Evolutionary conservation across 225 moss, liverwort and hornwort species (phyloP).

Genomic region (Sphagnum contortum): DNA sequence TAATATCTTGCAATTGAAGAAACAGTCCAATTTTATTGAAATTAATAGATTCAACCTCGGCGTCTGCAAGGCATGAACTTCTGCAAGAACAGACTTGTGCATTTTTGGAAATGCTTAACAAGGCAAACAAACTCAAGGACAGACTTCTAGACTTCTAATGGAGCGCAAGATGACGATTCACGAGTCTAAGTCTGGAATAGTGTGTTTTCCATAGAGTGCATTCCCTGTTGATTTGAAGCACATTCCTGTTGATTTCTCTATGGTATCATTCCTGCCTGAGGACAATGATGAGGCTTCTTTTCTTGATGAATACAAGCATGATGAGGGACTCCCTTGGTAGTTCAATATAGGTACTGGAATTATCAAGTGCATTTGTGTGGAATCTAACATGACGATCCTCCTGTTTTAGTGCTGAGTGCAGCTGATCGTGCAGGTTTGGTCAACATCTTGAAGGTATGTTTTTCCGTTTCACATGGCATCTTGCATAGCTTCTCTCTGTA

Average conservation of each 20-base stretch:
- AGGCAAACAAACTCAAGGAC: no score
- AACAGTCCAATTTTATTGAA: not conserved
- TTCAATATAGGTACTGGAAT: not conserved
- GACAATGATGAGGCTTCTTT: not conserved
- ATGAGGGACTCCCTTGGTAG: not conserved
- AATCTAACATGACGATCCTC: no score
- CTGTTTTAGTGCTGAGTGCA: constrained; percentile 52
- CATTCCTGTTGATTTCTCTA: no score
- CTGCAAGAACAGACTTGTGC: not conserved
- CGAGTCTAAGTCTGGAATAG: no score
- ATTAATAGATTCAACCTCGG: not conserved
- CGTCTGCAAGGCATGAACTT: not conserved
- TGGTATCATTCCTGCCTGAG: no score
- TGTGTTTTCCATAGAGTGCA: no score
- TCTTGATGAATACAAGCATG: not conserved
- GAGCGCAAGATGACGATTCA: no score
- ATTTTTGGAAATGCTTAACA: no score
- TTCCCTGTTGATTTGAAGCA: no score
- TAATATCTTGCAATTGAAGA: no score
- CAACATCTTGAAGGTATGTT: constrained; percentile 70
- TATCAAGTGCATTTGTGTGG: constrained; percentile 1
- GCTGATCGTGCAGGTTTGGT: constrained; percentile 73
- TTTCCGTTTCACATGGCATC: not conserved
- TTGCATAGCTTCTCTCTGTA: not conserved
- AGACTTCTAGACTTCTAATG: no score